These are phyloP conservation scores for Dictyostelium brefeldianum DNA, from an alignment of 78 protist genomes.

Conservation along the genomic window DNA sequence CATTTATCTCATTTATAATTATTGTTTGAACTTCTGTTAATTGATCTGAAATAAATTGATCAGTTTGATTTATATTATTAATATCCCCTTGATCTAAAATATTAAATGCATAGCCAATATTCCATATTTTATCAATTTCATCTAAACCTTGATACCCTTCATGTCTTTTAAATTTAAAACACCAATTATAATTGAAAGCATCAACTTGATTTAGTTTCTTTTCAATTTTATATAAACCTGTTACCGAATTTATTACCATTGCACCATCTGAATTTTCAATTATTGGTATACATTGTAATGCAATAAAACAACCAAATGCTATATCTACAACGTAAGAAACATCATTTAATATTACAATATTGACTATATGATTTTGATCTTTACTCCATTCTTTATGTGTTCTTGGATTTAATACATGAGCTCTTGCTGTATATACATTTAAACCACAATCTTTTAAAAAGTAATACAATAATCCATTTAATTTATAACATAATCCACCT, in stretches of 20 bases:
- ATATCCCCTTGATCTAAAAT: neutral
- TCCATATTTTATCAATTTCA: neutral
- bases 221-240: neutral
- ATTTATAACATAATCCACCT: conserved; percentile 38
- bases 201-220: neutral
- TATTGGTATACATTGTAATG: no score
- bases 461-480: conserved; percentile 31
- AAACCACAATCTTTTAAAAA: conserved; percentile 25
- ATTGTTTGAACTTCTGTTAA: neutral
- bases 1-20: neutral
- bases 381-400: neutral
- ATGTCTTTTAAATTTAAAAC: neutral
- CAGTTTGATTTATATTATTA: no score
- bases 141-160: neutral
- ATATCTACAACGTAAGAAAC: no score
- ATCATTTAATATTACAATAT: no score
- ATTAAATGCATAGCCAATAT: neutral
- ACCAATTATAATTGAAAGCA: neutral
- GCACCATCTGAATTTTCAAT: no score
- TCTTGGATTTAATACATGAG: neutral
- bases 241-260: neutral
- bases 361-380: neutral
- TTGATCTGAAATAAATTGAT: no score
- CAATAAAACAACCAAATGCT: no score
- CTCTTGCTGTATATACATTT: neutral